These are phyloP conservation scores for Leishmania gerbilli DNA, from an alignment of 208 protist genomes.

Conservation along the genomic window DNA sequence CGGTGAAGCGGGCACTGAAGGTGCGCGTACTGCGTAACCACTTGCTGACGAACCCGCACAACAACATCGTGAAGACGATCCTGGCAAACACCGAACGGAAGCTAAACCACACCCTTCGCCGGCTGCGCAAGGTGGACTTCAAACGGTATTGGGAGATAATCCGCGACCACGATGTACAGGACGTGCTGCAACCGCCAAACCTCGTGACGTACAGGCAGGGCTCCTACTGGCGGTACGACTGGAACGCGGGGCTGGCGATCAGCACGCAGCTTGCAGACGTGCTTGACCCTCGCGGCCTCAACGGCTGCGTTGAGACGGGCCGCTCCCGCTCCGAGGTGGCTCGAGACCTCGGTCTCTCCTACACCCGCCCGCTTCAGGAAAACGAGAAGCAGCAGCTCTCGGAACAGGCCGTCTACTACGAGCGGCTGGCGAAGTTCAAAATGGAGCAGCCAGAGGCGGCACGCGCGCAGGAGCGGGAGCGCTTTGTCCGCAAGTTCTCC, in stretches of 20 bases:
- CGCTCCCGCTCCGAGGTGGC: slow-evolving; percentile 90
- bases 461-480: slow-evolving; percentile 78
- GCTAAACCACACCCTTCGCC: slow-evolving; percentile 80
- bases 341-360: slow-evolving; percentile 86
- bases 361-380: slow-evolving; percentile 87
- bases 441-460: slow-evolving; percentile 90
- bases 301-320: slow-evolving; percentile 92
- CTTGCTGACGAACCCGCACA: slow-evolving; percentile 90
- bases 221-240: slow-evolving; percentile 90
- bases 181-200: slow-evolving; percentile 87
- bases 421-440: slow-evolving; percentile 90
- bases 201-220: slow-evolving; percentile 88
- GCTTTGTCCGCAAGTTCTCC: slow-evolving; percentile 90
- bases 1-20: slow-evolving; percentile 85
- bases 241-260: slow-evolving; percentile 88
- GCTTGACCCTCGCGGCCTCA: slow-evolving; percentile 85
- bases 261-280: slow-evolving; percentile 85
- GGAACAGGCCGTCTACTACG: slow-evolving; percentile 89
- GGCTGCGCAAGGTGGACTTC: slow-evolving; percentile 89
- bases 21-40: slow-evolving; percentile 89
- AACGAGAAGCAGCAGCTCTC: slow-evolving; percentile 92
- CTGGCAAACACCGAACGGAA: slow-evolving; percentile 77
- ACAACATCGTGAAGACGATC: slow-evolving; percentile 90
- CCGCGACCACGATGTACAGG: slow-evolving; percentile 91
- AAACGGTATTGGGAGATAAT: slow-evolving; percentile 92